Percentiles rank a stretch among this genome's conserved stretches.
Conservation (phyloP, 164 flowering plant species). For the Cinnamomum chago region DNA sequence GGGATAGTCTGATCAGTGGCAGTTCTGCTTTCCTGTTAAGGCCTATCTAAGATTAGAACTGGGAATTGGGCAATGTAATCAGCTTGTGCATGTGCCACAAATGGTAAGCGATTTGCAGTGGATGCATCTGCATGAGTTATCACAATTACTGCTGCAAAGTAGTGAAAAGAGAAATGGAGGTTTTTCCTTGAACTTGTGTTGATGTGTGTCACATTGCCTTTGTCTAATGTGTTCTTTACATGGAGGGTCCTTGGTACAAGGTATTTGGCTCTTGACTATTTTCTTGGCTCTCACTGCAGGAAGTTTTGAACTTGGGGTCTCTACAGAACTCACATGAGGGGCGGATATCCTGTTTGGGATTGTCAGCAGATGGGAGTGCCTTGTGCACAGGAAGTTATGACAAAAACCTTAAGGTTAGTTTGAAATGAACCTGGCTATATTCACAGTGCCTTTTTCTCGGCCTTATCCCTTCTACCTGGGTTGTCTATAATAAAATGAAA, state of each 20-base stretch:
- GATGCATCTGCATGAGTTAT: background rate
- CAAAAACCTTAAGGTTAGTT: slow-evolving; percentile 74
- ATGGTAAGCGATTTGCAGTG: background rate
- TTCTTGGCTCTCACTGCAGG: slow-evolving; percentile 32
- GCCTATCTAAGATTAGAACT: background rate
- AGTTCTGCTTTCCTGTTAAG: background rate
- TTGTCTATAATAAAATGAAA: background rate
- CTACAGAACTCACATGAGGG: slow-evolving; percentile 79
- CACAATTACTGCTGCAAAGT: background rate
- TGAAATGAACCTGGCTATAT: background rate
- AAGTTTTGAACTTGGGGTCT: slow-evolving; percentile 76
- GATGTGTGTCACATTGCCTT: background rate
- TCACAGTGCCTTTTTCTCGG: background rate
- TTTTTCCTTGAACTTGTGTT: too few species aligned
- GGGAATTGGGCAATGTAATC: background rate
- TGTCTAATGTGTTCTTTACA: background rate
- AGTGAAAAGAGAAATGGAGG: background rate
- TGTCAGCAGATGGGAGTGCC: slow-evolving; percentile 98
- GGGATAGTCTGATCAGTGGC: background rate
- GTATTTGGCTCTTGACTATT: background rate
- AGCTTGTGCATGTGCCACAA: background rate
- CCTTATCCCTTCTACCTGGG: background rate
- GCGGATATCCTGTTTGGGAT: slow-evolving; percentile 77
- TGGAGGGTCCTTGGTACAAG: background rate
- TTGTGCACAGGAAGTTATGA: slow-evolving; percentile 97